Evolutionary conservation across 179 eudicot species (phyloP), one percentile per base, ranked within the genome.

Genomic region (Amaranthus tricolor): DNA sequence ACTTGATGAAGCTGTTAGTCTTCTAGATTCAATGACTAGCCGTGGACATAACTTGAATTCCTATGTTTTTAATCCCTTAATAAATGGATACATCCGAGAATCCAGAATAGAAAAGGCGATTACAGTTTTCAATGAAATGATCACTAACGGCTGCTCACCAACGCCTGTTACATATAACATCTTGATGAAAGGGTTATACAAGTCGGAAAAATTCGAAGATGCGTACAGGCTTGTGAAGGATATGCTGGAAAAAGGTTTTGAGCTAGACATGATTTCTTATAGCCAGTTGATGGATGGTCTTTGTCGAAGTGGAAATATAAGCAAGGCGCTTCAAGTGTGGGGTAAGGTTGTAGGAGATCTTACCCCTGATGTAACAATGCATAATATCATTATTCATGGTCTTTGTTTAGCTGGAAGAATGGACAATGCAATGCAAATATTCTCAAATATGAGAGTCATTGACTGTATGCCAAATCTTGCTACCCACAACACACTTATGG

Each of bases 401-500:
- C 89, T 94, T 69, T 94, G 94, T 78, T 87, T 92, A 74, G 82
- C 70, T 9, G 86, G 91, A 11, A 94, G 86, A 84, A 74, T 85
- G 51, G 85, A 81, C 53, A 84, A 83, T 75, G 97, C 97, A 66
- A 68, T 92, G 81, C 78, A 80, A 57, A 56, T 93, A 53, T 88
- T 82, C 78, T 70, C 83, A 15, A 82, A 82, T 59, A 94, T 94
- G 97, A 81, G 80, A 66, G 60, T 70, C 19, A 53, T 49, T 52
- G 81, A 78, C 7, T 85, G 89, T 82, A 73, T 76, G 24, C 94
- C 98, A 43, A 92, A 90, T 83, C 96, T 91, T 71, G 92, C 89
- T 61, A 90, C 97, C 50, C 83, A 88, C 77, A 94, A 94, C 75
- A 91, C 96, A n/a, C 84, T 91, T 7, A 90, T 94, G 98, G 87